Evolutionary conservation across 2,329 filamentous ascomycete genomes (phyloP), one percentile per base, ranked within the genome.

Genomic region (Clonostachys byssicola): DNA sequence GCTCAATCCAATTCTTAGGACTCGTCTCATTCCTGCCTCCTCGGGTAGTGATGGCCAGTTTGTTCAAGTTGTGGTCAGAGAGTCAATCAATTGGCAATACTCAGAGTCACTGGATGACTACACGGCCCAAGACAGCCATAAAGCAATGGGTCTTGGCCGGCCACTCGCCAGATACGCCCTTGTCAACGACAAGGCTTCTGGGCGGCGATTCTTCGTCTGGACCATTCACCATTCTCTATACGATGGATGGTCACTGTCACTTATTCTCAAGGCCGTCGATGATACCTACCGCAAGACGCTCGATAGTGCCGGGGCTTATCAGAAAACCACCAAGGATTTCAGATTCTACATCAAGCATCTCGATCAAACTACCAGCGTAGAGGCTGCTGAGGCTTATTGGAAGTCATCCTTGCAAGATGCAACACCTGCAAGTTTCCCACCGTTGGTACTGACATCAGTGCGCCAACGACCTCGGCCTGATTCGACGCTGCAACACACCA

Each of bases 221-320:
- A 76, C 74, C 2, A 73, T 78, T 61, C 77, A 81, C 51, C 78
- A 81, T 51, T 74, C 71, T 5, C 56, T 80, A 0, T 82, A 81
- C 49, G 78, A 82, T 45, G 78, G 78, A 23, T 80, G 77, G 77
- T 73, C 70, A 1, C 74, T 78, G 70, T 72, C 72, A 5, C 56
- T 78, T 5, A 57, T 78, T 3, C 65, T 78, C 17, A 71, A 75
- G 23, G 67, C 68, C 40, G 68, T 77, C 40, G 74, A 76, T 55
- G 62, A 63, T 34, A 68, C 68, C 3, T 77, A 71, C 49, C 59
- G 7, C 20, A 23, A 7, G 20, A 23, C 6, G 20, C 20, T 6
- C 20, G 20, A 23, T 6, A 23, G 5, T 6, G 20, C 20, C 20
- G 20, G 5, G 20, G 20, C 20, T 23, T 23, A 5, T 23, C 20